A percentile compares a stretch with the other conserved stretches of the same genome.
Evolutionary conservation across 805 yeast genomes (phyloP).

Genomic region (Metschnikowia matae): DNA sequence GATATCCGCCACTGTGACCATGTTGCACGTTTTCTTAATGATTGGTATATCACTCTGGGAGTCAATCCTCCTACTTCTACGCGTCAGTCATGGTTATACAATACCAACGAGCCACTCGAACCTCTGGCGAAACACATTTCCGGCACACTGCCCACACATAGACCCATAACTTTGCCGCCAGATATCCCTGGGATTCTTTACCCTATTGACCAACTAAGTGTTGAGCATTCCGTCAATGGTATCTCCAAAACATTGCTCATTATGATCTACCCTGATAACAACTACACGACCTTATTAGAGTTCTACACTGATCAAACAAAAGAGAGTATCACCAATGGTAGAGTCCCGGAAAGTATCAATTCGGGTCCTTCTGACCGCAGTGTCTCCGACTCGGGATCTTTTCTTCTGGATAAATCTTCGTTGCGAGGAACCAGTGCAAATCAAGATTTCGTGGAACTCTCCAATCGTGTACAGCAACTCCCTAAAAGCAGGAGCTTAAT

Average conservation of each 20-base stretch:
- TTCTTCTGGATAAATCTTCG: constrained; percentile 7
- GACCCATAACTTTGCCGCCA: constrained; percentile 26
- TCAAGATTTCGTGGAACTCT: constrained; percentile 15
- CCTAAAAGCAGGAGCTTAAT: constrained; percentile 19
- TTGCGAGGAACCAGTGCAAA: constrained; percentile 6
- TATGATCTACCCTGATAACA: constrained; percentile 20
- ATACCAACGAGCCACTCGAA: background rate
- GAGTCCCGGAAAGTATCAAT: constrained; percentile 11
- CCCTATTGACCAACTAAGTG: constrained; percentile 21
- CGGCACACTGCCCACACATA: background rate
- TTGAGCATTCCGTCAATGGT: constrained; percentile 4
- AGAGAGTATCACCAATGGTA: constrained; percentile 3
- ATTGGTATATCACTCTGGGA: constrained; percentile 32
- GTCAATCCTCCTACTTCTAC: constrained; percentile 16
- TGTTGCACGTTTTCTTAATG: constrained; percentile 29
- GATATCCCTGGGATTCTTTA: constrained; percentile 27
- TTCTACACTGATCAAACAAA: constrained; percentile 10
- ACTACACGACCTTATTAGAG: constrained; percentile 16
- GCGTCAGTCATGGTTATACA: constrained; percentile 5
- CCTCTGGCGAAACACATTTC: background rate
- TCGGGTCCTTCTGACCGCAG: constrained; percentile 13
- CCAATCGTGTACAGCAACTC: constrained; percentile 15
- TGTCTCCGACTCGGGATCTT: constrained; percentile 1
- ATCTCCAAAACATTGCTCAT: constrained; percentile 17
- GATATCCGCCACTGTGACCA: constrained; percentile 19